phyloP scores from a whole-genome alignment of 1,139 yeast species.

The Scheffersomyces illinoinensis region DNA sequence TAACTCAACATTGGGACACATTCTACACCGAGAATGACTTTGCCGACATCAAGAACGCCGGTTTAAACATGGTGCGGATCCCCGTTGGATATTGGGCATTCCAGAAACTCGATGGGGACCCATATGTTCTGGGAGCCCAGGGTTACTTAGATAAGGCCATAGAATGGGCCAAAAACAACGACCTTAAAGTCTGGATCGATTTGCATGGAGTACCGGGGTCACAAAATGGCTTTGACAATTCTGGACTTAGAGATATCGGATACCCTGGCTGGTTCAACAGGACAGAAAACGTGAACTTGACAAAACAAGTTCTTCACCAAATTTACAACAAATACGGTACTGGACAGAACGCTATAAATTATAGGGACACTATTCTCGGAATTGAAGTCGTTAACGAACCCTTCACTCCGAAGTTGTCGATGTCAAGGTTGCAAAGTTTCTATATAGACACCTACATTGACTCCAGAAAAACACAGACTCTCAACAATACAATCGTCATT shows the following conservation, averaged over 20 bases:
- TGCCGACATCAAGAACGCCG: constrained; percentile 42
- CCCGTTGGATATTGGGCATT: constrained; percentile 76
- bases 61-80: constrained; percentile 61
- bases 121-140: constrained; percentile 59
- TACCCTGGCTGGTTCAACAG: constrained; percentile 52
- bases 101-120: constrained; percentile 47
- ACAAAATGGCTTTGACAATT: constrained; percentile 72
- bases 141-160: constrained; percentile 54
- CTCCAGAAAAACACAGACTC: constrained; percentile 32
- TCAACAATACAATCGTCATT: constrained; percentile 49
- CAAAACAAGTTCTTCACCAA: constrained; percentile 43
- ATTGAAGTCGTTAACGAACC: constrained; percentile 70
- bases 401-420: constrained; percentile 44
- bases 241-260: constrained; percentile 53
- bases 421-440: constrained; percentile 37
- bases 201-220: constrained; percentile 69
- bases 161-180: constrained; percentile 52
- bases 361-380: constrained; percentile 55
- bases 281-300: constrained; percentile 41
- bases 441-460: constrained; percentile 43
- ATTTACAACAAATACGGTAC: constrained; percentile 48
- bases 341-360: constrained; percentile 26
- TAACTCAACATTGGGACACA: constrained; percentile 54
- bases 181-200: constrained; percentile 60
- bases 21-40: constrained; percentile 60